A percentile compares a stretch with the other conserved stretches of the same genome.
Conservation (phyloP, 805 yeast species). For the Suhomyces sp. region DNA sequence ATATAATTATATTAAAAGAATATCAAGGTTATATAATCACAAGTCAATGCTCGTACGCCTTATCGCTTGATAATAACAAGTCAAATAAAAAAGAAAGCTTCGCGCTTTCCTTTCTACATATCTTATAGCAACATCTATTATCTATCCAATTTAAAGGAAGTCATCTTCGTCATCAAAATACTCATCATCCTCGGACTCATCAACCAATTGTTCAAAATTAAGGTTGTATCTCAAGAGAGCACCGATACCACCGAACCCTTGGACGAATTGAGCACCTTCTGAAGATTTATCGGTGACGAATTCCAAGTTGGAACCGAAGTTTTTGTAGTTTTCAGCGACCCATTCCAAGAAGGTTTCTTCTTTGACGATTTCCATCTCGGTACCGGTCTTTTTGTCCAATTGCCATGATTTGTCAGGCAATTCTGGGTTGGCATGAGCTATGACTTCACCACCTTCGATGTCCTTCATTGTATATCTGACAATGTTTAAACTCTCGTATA, state of each 20-base stretch:
- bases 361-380: constrained; percentile 84
- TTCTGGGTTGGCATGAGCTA: constrained; percentile 70
- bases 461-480: constrained; percentile 83
- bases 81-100: too few relatives aligned
- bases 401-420: constrained; percentile 73
- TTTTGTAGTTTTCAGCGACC: constrained; percentile 95
- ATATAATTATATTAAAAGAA: too few relatives aligned
- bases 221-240: constrained; percentile 94
- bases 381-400: constrained; percentile 80
- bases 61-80: too few relatives aligned
- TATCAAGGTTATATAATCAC: too few relatives aligned
- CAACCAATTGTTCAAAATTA: constrained; percentile 91
- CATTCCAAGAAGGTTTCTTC: constrained; percentile 91
- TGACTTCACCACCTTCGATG: constrained; percentile 70
- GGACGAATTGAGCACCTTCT: constrained; percentile 97
- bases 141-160: constrained; percentile 20
- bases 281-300: constrained; percentile 95
- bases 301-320: constrained; percentile 92
- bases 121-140: neutral
- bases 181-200: constrained; percentile 82
- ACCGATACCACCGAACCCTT: constrained; percentile 99
- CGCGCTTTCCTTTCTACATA: too few relatives aligned
- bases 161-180: constrained; percentile 72
- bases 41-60: too few relatives aligned
- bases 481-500: constrained; percentile 85